Evolutionary conservation across 23 red algal species (phyloP).

Genomic region (Gracilariopsis chorda): DNA sequence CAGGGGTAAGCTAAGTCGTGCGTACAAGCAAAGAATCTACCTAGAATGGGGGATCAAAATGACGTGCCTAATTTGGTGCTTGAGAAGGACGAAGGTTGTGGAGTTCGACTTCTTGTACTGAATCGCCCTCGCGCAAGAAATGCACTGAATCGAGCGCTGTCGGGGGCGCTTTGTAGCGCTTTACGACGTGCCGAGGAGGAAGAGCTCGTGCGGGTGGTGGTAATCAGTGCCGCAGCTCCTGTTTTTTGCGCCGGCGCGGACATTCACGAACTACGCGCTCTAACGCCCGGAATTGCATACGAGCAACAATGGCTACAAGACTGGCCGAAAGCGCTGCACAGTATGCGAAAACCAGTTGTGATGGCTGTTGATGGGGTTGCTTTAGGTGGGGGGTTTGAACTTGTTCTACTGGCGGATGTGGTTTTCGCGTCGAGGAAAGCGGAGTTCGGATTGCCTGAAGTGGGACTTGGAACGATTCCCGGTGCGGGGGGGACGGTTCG

Average conservation of each 20-base stretch:
- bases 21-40: too few relatives aligned
- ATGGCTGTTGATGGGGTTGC: slow-evolving; percentile 69
- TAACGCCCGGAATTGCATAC: not conserved
- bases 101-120: slow-evolving; percentile 59
- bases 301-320: slow-evolving; percentile 49
- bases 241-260: slow-evolving; percentile 89
- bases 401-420: slow-evolving; percentile 63
- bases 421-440: slow-evolving; percentile 45
- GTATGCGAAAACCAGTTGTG: slow-evolving; percentile 66
- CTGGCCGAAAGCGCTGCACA: slow-evolving; percentile 39
- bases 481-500: slow-evolving; percentile 90
- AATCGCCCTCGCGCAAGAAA: slow-evolving; percentile 70
- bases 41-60: too few relatives aligned
- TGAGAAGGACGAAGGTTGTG: not conserved
- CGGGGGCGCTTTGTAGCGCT: slow-evolving; percentile 33
- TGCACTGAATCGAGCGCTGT: slow-evolving; percentile 49
- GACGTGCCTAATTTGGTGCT: not conserved
- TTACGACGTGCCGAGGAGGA: slow-evolving; percentile 58
- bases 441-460: slow-evolving; percentile 80
- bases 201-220: slow-evolving; percentile 48
- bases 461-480: slow-evolving; percentile 83
- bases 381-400: slow-evolving; percentile 89
- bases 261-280: slow-evolving; percentile 61
- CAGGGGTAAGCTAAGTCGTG: too few relatives aligned
- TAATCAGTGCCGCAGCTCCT: slow-evolving; percentile 51